phyloP scores from a whole-genome alignment of 352 stramenopile species.

The Detonula confervacea region DNA sequence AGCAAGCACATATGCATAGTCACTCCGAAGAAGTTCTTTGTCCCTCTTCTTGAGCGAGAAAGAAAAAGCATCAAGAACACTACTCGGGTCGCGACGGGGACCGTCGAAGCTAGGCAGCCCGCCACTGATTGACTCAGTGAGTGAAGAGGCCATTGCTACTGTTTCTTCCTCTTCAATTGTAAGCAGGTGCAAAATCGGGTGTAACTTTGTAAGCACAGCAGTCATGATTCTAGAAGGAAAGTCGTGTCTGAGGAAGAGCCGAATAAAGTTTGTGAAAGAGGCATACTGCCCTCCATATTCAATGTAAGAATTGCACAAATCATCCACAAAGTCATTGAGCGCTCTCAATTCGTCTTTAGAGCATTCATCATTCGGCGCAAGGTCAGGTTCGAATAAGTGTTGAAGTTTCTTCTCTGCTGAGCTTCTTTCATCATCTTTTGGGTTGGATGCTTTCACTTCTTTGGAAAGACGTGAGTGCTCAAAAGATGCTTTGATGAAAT shows the following conservation, averaged over 20 bases:
- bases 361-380: constrained; percentile 19
- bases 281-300: constrained; percentile 84
- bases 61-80: constrained; percentile 51
- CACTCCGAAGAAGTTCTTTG: constrained; percentile 36
- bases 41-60: constrained; percentile 41
- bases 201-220: constrained; percentile 57
- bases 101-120: constrained; percentile 47
- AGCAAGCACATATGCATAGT: constrained; percentile 53
- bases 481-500: constrained; percentile 72
- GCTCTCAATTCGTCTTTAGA: constrained; percentile 59
- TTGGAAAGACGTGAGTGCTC: constrained; percentile 66
- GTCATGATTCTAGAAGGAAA: constrained; percentile 69
- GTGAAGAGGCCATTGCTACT: constrained; percentile 28
- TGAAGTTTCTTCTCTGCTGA: constrained; percentile 47
- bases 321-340: constrained; percentile 75
- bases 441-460: constrained; percentile 22
- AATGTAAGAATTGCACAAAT: constrained; percentile 74
- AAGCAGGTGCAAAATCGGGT: constrained; percentile 74
- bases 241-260: constrained; percentile 70
- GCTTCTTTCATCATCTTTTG: constrained; percentile 30
- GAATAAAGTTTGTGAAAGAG: constrained; percentile 71
- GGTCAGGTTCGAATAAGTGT: constrained; percentile 19
- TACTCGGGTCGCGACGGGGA: constrained; percentile 39
- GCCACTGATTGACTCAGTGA: constrained; percentile 42
- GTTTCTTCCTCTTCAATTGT: constrained; percentile 63